Base-by-base conservation (phyloP, 140 eudicot genomes). In the Stevia rebaudiana region DNA sequence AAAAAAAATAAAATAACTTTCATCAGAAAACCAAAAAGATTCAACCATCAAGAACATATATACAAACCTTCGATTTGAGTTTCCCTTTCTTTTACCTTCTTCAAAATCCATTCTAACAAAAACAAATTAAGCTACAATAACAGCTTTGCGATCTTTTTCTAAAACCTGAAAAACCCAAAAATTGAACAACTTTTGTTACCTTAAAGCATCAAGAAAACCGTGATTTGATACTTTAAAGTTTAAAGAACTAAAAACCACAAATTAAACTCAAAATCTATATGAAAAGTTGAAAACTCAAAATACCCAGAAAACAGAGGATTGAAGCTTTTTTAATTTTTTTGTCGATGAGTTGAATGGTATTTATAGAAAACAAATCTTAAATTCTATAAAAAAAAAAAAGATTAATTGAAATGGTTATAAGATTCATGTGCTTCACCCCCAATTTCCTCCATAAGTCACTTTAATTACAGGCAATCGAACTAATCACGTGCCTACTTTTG, bases 401-500 rank as follows among this genome's bases (percentile, higher is more conserved):
- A 73, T 55, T 70, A 73, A 79, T 39, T 43, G 21, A 70, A 66
- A 33, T 25, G 44, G 43, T 61, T 43, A 67, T n/a, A 52, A 57
- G 44, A 63, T 21, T 51, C 74, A 75, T 79, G 89, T 72, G 82
- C 74, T 75, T 49, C 11, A 30, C 33, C 74, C 63, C 48, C 43
- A 55, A 50, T 74, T 31, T 68, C 77, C 67, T 76, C 78, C 78
- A 70, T 43, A 72, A 70, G 17, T 52, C 65, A 71, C 76, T 74
- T 75, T 61, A 33, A 61, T 22, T 55, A 36, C 74, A 73, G 72
- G 81, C 81, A 74, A 77, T 55, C 24, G 69, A 71, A 74, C 68
- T 62, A 58, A 71, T 80, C 86, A 74, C 63, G 79, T 80, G 84
- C 79, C 49, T 59, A 75, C 65, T 49, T 75, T 79, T 74, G 63